A percentile compares a stretch with the other conserved stretches of the same genome.
Conservation (phyloP, 2,329 filamentous ascomycete species). For the Trichoderma simmonsii region DNA sequence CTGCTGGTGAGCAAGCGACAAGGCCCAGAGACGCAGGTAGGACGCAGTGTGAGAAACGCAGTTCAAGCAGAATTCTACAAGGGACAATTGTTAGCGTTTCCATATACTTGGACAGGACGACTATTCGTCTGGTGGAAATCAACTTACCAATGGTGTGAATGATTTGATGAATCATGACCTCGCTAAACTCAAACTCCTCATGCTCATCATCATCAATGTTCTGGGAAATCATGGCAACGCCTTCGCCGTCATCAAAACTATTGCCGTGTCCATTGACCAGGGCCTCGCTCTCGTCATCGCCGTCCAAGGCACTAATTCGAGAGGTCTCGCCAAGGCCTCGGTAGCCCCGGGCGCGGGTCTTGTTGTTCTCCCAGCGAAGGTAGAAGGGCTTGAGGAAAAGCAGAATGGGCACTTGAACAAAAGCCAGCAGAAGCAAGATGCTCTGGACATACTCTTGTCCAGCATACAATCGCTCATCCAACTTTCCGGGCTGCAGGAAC, state of each 20-base stretch:
- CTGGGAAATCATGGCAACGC: constrained; percentile 83
- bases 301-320: constrained; percentile 84
- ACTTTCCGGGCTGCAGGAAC: constrained; percentile 83
- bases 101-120: not conserved
- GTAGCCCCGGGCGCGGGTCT: constrained; percentile 82
- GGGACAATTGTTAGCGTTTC: not conserved
- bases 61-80: constrained; percentile 91
- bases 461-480: constrained; percentile 71
- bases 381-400: constrained; percentile 96
- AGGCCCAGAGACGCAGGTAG: constrained; percentile 95
- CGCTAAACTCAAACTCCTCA: constrained; percentile 95
- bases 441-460: constrained; percentile 77
- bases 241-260: constrained; percentile 66
- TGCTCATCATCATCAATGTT: constrained; percentile 83
- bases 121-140: not conserved
- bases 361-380: constrained; percentile 90
- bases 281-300: constrained; percentile 69
- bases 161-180: constrained; percentile 98
- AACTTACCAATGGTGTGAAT: constrained; percentile 94
- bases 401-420: constrained; percentile 83
- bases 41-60: constrained; percentile 98
- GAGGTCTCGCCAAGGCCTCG: constrained; percentile 87
- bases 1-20: constrained; percentile 97
- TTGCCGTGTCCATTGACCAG: constrained; percentile 56
- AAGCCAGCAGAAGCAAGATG: constrained; percentile 73